Evolutionary conservation across 2,329 filamentous ascomycete genomes (phyloP), one percentile per base, ranked within the genome.

Genomic region (Trichoderma sp.): DNA sequence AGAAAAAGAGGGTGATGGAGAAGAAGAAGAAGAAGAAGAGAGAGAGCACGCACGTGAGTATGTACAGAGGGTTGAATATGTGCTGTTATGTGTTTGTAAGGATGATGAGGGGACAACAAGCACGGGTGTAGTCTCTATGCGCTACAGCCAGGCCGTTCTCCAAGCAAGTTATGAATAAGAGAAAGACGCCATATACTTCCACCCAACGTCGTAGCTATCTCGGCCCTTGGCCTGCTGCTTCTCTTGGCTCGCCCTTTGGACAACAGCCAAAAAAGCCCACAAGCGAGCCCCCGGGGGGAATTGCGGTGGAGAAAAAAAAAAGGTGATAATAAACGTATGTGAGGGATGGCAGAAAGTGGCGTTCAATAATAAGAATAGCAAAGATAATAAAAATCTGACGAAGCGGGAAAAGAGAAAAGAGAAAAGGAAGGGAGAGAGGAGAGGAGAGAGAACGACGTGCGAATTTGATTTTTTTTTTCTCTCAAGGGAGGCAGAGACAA

Each of bases 401-500:
- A 40, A 19, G 37, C 5, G 37, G 16, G 33, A 40, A 53, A 27
- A n/a, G 16, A 43, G 33, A 24, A 21, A n/a, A n/a, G 40, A 11
- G 10, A 29, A 64, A n/a, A n/a, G 40, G 10, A 21, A 64, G 11
- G 24, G 19, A 7, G 29, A 29, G 19, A 21, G n/a, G 21, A 16
- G 19, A 27, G n/a, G 24, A 14, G 19, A 24, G 47, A 10, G 10
- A 21, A 8, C 16, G 43, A 35, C 33, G 8, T 21, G 21, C 11
- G 0, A 7, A n/a, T 24, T 27, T 40, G 6, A 3, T 35, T 14
- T n/a, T 49, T 35, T 37, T 37, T 37, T 16, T n/a, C 31, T 56
- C 16, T 16, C 61, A 43, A 64, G 61, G 61, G 61, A 64, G 61
- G 49, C 49, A 55, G 49, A 64, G 61, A 64, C 61, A 64, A 35